Percentiles rank a stretch among this genome's conserved stretches.
These are phyloP conservation scores for Gigaspora rosea DNA, from an alignment of 192 early-diverging fungal species.

Conservation along the genomic window DNA sequence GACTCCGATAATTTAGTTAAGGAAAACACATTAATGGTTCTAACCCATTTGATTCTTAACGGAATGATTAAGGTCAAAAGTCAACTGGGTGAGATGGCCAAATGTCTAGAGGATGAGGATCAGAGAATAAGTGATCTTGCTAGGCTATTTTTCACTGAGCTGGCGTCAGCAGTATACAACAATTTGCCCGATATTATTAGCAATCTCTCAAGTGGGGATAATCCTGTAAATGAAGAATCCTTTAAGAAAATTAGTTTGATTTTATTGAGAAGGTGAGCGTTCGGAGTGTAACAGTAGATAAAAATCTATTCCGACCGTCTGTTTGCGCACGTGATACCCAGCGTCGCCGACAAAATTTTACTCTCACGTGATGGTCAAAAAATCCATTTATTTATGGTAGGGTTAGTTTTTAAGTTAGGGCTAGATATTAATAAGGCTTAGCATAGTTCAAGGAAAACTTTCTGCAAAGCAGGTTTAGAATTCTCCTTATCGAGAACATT, in stretches of 20 bases:
- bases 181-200: conserved; percentile 98
- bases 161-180: conserved; percentile 95
- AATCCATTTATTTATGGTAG: too few species aligned
- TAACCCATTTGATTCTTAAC: conserved; percentile 96
- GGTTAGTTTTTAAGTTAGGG: too few species aligned
- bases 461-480: too few species aligned
- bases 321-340: too few species aligned
- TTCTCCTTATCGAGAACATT: too few species aligned
- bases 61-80: conserved; percentile 99
- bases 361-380: too few species aligned
- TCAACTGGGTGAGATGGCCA: conserved; percentile 97
- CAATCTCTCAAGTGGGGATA: conserved; percentile 71
- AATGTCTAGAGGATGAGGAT: conserved; percentile 90
- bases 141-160: conserved; percentile 94
- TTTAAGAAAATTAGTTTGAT: conserved; percentile 89
- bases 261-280: conserved; percentile 73
- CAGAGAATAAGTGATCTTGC: conserved; percentile 87
- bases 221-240: conserved; percentile 75
- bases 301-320: too few species aligned
- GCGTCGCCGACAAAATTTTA: too few species aligned
- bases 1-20: conserved; percentile 83
- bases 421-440: too few species aligned
- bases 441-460: too few species aligned
- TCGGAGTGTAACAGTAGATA: too few species aligned
- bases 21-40: conserved; percentile 98